A percentile compares a stretch with the other conserved stretches of the same genome.
phyloP scores from a whole-genome alignment of 805 yeast genomes.

The Schizosaccharomyces cryophilus region DNA sequence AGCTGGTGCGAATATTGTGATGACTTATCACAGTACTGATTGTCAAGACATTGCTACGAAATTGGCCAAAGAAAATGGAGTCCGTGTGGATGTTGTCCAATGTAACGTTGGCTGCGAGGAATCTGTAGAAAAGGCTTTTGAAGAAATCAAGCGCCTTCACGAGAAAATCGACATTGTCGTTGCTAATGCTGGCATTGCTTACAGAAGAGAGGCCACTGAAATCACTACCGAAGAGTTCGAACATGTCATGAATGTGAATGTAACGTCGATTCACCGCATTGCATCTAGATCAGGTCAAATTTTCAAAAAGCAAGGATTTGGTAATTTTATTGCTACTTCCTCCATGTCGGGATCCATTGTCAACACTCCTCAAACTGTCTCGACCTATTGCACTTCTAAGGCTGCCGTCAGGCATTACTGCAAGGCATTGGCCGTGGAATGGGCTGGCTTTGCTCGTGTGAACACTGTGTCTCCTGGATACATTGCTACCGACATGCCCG shows the following conservation, averaged over 20 bases:
- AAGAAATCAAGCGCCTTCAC: slow-evolving; percentile 22
- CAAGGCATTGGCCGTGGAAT: slow-evolving; percentile 61
- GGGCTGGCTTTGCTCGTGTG: slow-evolving; percentile 74
- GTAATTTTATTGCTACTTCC: slow-evolving; percentile 64
- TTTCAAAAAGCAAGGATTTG: slow-evolving; percentile 46
- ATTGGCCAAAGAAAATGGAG: slow-evolving; percentile 32
- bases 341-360: slow-evolving; percentile 78
- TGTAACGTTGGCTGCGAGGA: slow-evolving; percentile 28
- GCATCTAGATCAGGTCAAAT: slow-evolving; percentile 42
- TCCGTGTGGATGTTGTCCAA: slow-evolving; percentile 38
- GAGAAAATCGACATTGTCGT: slow-evolving; percentile 36
- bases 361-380: slow-evolving; percentile 67
- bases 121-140: slow-evolving; percentile 41
- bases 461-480: slow-evolving; percentile 79
- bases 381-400: slow-evolving; percentile 67
- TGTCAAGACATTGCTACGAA: slow-evolving; percentile 28
- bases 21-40: slow-evolving; percentile 25
- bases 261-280: slow-evolving; percentile 41
- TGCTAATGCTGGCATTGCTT: slow-evolving; percentile 65
- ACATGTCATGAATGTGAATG: slow-evolving; percentile 37
- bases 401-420: slow-evolving; percentile 61
- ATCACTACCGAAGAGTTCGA: slow-evolving; percentile 41
- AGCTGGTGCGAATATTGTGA: slow-evolving; percentile 36
- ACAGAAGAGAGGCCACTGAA: slow-evolving; percentile 43
- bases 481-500: slow-evolving; percentile 37